Conservation (phyloP, 257 asterid genomes). For the Ehretia macrophylla region DNA sequence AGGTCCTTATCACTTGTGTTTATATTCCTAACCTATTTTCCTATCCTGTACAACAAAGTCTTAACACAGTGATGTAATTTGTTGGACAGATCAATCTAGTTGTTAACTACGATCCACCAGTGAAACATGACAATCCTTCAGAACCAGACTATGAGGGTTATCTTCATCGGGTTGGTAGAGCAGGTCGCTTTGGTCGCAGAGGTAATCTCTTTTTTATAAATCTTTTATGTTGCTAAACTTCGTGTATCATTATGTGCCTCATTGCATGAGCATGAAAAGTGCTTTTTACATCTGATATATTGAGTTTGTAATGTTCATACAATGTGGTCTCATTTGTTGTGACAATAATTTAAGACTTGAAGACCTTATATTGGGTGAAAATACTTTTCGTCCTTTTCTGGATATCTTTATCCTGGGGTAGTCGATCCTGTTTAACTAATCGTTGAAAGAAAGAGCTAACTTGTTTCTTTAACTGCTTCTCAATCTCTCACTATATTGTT, state of each 20-base stretch:
- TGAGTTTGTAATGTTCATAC: too few relatives aligned
- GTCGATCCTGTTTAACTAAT: too few relatives aligned
- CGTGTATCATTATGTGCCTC: not conserved
- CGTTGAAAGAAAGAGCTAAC: too few relatives aligned
- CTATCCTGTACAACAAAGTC: not conserved
- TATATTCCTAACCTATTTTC: not conserved
- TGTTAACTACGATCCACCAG: constrained; percentile 82
- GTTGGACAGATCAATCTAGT: constrained; percentile 83
- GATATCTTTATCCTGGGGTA: too few relatives aligned
- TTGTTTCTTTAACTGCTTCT: too few relatives aligned
- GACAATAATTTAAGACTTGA: too few relatives aligned
- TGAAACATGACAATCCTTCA: constrained; percentile 28
- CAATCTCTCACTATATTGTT: too few relatives aligned
- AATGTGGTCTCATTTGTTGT: too few relatives aligned
- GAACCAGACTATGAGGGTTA: constrained; percentile 88
- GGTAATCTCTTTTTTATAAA: constrained; percentile 39
- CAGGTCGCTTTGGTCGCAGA: constrained; percentile 98
- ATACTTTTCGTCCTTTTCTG: too few relatives aligned
- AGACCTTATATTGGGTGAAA: too few relatives aligned
- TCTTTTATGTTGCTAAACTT: too few relatives aligned
- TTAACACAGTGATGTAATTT: not conserved
- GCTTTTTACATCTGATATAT: not conserved
- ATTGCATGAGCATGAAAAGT: not conserved
- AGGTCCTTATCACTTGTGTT: constrained; percentile 36
- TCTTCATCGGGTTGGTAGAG: constrained; percentile 95